Conservation (phyloP, 192 early-diverging fungal genomes). For the Piromyces finnis region DNA sequence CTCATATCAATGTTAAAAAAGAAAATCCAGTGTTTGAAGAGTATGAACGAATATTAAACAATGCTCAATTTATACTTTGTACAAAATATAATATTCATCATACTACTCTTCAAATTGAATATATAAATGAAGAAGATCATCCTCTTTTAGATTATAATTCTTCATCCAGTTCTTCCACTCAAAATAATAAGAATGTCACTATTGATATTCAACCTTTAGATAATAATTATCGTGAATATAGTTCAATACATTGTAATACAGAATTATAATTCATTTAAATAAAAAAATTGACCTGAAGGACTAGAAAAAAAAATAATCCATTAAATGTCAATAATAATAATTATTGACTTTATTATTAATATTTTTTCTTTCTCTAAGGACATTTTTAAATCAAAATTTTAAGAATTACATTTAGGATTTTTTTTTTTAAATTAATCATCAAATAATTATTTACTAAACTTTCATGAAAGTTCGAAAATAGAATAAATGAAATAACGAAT, state of each 20-base stretch:
- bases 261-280: background rate
- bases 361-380: no score
- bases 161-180: background rate
- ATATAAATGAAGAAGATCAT: background rate
- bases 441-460: no score
- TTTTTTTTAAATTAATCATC: no score
- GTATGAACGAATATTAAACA: slow-evolving; percentile 15
- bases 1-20: slow-evolving; percentile 6
- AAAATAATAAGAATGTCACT: background rate
- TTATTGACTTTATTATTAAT: no score
- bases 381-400: no score
- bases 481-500: no score
- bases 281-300: no score
- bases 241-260: background rate
- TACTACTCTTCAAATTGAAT: slow-evolving; percentile 28
- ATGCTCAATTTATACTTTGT: slow-evolving; percentile 16
- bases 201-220: background rate
- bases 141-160: background rate
- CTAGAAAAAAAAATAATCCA: no score
- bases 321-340: no score
- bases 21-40: slow-evolving; percentile 6
- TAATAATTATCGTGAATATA: background rate
- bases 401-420: no score
- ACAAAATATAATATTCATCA: slow-evolving; percentile 24
- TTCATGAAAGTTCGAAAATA: no score